Conservation (phyloP, 225 moss, liverwort and hornwort species). For the Lunularia cruciata region DNA sequence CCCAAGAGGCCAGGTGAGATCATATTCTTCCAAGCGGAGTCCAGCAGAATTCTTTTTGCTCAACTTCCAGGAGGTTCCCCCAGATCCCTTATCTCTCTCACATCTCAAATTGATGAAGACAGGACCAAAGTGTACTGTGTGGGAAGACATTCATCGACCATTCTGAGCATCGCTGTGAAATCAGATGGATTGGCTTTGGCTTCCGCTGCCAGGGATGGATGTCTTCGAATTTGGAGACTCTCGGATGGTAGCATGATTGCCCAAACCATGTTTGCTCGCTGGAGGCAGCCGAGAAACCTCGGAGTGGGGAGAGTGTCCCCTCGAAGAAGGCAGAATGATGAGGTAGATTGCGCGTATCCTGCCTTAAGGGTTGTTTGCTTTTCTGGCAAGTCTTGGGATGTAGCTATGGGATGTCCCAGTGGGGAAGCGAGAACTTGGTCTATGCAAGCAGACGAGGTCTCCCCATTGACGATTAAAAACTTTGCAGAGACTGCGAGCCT, state of each 20-base stretch:
- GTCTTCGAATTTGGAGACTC: constrained; percentile 39
- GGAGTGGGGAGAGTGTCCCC: constrained; percentile 21
- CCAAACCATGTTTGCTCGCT: constrained; percentile 37
- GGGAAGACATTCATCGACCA: constrained; percentile 38
- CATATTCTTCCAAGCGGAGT: constrained; percentile 44
- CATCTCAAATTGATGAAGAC: neutral
- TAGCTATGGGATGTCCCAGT: constrained; percentile 47
- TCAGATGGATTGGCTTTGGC: constrained; percentile 41
- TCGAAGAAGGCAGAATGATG: constrained; percentile 20
- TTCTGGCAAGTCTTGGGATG: constrained; percentile 28
- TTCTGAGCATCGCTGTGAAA: constrained; percentile 39
- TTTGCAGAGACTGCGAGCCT: constrained; percentile 18
- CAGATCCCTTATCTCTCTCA: neutral
- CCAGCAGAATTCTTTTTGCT: constrained; percentile 40
- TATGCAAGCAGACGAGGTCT: constrained; percentile 12
- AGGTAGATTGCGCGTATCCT: constrained; percentile 12
- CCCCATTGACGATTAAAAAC: neutral
- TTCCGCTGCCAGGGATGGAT: constrained; percentile 42
- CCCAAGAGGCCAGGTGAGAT: constrained; percentile 36
- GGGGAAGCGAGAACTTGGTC: constrained; percentile 44
- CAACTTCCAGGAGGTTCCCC: constrained; percentile 30
- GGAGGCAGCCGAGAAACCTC: constrained; percentile 23
- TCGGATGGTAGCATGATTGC: constrained; percentile 41
- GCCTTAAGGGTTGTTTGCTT: constrained; percentile 21
- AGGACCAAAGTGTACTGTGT: constrained; percentile 42